These are phyloP conservation scores for Aureobasidium sp. DNA, from an alignment of 2,329 filamentous ascomycete genomes.

Conservation along the genomic window DNA sequence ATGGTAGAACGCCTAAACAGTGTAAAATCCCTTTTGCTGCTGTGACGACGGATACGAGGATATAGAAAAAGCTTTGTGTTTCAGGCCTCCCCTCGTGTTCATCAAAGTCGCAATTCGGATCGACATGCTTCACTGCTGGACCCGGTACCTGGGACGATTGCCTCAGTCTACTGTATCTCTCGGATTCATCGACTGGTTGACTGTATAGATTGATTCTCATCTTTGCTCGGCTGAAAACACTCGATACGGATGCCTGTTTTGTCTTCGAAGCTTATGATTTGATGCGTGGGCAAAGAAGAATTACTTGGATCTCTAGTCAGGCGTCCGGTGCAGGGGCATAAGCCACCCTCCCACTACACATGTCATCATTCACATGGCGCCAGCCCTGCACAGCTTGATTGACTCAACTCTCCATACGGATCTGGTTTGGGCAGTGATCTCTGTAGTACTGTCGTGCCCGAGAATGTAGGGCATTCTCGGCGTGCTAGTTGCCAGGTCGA, in stretches of 20 bases:
- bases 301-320: background rate
- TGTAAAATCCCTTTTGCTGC: background rate
- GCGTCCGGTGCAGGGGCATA: background rate
- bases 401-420: background rate
- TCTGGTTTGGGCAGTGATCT: background rate
- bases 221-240: background rate
- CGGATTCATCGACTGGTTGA: background rate
- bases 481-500: background rate
- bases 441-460: background rate
- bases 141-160: background rate
- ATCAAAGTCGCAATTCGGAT: background rate
- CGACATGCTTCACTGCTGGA: background rate
- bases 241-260: background rate
- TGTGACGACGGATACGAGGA: background rate
- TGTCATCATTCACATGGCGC: background rate
- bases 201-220: no score
- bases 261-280: background rate
- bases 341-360: background rate
- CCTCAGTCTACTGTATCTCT: background rate
- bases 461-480: background rate
- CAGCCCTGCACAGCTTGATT: background rate
- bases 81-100: slow-evolving; percentile 5
- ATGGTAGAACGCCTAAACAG: background rate
- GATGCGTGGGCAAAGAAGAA: background rate
- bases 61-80: background rate